A percentile compares a stretch with the other conserved stretches of the same genome.
phyloP scores from a whole-genome alignment of 106 monocot genomes.

The Posidonia australis region DNA sequence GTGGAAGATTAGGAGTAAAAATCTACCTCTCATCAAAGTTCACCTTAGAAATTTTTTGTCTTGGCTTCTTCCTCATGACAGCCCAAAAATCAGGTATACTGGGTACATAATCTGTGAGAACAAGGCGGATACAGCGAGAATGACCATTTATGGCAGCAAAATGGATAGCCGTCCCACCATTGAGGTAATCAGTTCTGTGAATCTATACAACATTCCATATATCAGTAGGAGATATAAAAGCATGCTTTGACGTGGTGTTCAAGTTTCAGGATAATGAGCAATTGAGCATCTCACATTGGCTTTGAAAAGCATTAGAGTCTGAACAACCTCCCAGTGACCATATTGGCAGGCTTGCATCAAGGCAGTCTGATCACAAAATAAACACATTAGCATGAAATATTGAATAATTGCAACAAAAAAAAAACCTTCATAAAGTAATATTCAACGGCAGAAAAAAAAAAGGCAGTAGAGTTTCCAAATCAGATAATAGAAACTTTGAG shows the following conservation, averaged over 20 bases:
- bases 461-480: neutral
- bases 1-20: neutral
- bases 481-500: too few species aligned
- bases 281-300: constrained; percentile 47
- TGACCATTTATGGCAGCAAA: constrained; percentile 90
- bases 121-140: constrained; percentile 73
- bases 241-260: neutral
- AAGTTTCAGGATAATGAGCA: neutral
- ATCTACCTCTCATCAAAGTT: constrained; percentile 59
- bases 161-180: constrained; percentile 86
- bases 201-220: constrained; percentile 31
- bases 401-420: neutral
- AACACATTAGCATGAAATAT: neutral
- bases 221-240: neutral
- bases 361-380: constrained; percentile 51
- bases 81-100: constrained; percentile 67
- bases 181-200: constrained; percentile 88
- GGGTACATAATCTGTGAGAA: constrained; percentile 74
- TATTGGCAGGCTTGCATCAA: constrained; percentile 97
- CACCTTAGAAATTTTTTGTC: constrained; percentile 16
- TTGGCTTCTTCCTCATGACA: constrained; percentile 28
- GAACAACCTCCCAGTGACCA: constrained; percentile 99
- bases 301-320: constrained; percentile 81
- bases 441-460: too few species aligned
- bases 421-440: too few species aligned